These are phyloP conservation scores for Brettanomyces sp. DNA, from an alignment of 805 yeast genomes.

Conservation along the genomic window DNA sequence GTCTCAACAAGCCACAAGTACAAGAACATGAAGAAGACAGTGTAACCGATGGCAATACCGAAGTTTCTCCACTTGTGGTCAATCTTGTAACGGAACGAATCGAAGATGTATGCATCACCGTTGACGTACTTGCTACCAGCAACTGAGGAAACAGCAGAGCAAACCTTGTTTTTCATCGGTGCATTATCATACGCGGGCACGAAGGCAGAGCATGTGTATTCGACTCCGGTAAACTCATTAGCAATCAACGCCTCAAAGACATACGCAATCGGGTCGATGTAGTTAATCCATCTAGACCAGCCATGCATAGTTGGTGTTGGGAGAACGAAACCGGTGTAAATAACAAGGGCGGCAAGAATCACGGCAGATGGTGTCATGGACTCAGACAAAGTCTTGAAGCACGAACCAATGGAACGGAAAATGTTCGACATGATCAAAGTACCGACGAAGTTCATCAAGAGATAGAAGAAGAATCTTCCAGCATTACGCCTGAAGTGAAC, in stretches of 20 bases:
- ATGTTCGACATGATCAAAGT: slow-evolving; percentile 47
- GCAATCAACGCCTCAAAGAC: slow-evolving; percentile 49
- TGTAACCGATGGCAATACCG: slow-evolving; percentile 55
- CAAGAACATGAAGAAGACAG: slow-evolving; percentile 41
- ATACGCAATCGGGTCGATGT: slow-evolving; percentile 49
- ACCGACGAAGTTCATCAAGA: slow-evolving; percentile 31
- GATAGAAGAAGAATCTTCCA: slow-evolving; percentile 46
- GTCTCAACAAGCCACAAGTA: slow-evolving; percentile 48
- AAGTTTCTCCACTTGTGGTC: slow-evolving; percentile 73
- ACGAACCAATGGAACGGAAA: slow-evolving; percentile 45
- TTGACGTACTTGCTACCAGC: slow-evolving; percentile 43
- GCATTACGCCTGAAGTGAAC: slow-evolving; percentile 42
- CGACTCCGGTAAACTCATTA: slow-evolving; percentile 43
- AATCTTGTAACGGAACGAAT: slow-evolving; percentile 40
- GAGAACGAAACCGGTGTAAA: slow-evolving; percentile 49
- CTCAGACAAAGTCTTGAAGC: slow-evolving; percentile 35
- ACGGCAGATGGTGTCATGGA: slow-evolving; percentile 54
- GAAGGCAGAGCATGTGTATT: slow-evolving; percentile 35
- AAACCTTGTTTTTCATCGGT: slow-evolving; percentile 15
- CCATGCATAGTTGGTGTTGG: slow-evolving; percentile 50
- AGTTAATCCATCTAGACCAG: slow-evolving; percentile 61
- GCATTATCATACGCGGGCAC: slow-evolving; percentile 33
- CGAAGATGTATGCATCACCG: slow-evolving; percentile 50
- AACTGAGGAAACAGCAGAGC: slow-evolving; percentile 42
- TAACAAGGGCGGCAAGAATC: slow-evolving; percentile 36